Percentiles rank a stretch among this genome's conserved stretches.
These are phyloP conservation scores for Candida alai DNA, from an alignment of 805 yeast genomes.

Conservation along the genomic window DNA sequence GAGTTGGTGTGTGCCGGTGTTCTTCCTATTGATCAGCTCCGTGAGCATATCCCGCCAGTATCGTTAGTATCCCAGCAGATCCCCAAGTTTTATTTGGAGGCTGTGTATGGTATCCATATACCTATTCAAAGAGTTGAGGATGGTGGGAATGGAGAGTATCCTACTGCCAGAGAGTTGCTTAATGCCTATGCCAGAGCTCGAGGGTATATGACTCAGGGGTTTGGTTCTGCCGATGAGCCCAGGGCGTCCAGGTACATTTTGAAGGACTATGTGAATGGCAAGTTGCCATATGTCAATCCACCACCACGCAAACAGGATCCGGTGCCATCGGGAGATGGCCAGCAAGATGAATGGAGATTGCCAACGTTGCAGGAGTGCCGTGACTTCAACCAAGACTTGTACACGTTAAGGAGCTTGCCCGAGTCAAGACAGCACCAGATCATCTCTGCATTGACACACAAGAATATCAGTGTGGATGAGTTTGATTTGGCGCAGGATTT, in stretches of 20 bases:
- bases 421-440: constrained; percentile 73
- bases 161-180: constrained; percentile 84
- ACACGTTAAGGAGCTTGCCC: constrained; percentile 61
- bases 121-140: constrained; percentile 71
- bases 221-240: constrained; percentile 94
- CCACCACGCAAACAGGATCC: constrained; percentile 53
- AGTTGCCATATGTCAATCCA: constrained; percentile 76
- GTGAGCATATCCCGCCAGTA: constrained; percentile 88
- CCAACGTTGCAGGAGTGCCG: constrained; percentile 37
- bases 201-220: constrained; percentile 96
- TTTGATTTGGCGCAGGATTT: constrained; percentile 70
- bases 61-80: constrained; percentile 82
- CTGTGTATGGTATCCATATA: constrained; percentile 88
- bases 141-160: constrained; percentile 78
- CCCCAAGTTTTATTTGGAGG: constrained; percentile 86
- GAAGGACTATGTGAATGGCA: constrained; percentile 94
- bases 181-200: constrained; percentile 94
- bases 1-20: constrained; percentile 98
- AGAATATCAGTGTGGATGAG: constrained; percentile 46
- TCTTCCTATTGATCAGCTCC: constrained; percentile 93
- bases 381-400: constrained; percentile 71
- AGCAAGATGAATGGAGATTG: constrained; percentile 53
- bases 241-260: constrained; percentile 89
- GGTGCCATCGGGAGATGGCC: neutral
- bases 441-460: constrained; percentile 55